Percentiles rank a stretch among this genome's conserved stretches.
Conservation (phyloP, 2,329 filamentous ascomycete genomes). For the Colletotrichum navitas region DNA sequence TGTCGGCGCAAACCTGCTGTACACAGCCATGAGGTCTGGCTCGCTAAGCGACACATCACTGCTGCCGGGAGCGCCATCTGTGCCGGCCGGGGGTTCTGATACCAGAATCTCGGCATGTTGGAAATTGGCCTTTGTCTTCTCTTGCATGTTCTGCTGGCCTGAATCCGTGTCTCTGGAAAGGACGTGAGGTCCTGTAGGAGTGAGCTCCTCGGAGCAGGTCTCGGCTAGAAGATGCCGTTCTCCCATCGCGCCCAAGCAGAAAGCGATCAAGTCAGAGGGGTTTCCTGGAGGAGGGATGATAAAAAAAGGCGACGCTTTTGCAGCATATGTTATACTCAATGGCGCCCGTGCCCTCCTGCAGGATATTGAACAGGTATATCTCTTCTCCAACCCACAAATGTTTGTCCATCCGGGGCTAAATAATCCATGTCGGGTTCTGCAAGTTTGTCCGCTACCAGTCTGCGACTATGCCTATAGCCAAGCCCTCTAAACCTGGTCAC, state of each 20-base stretch:
- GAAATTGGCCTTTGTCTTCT: neutral
- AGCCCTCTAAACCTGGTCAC: too few species aligned
- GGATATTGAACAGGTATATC: neutral
- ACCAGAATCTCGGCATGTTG: neutral
- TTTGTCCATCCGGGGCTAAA: neutral
- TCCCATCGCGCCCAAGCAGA: neutral
- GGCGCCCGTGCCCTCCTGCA: neutral
- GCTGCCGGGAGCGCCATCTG: neutral
- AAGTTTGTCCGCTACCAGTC: neutral
- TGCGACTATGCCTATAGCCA: neutral
- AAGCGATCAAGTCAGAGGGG: too few species aligned
- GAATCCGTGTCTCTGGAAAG: neutral
- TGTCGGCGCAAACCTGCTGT: neutral
- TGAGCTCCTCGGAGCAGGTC: neutral
- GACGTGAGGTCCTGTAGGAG: neutral
- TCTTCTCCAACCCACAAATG: neutral
- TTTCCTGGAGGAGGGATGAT: neutral
- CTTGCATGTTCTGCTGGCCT: neutral
- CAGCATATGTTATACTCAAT: neutral
- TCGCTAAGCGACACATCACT: neutral
- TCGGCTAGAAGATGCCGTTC: neutral
- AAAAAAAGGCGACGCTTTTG: neutral
- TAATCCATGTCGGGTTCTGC: neutral
- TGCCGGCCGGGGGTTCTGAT: neutral
- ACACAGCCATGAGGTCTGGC: neutral